phyloP scores from a whole-genome alignment of 257 asterid species.

The Plectranthus barbatus region DNA sequence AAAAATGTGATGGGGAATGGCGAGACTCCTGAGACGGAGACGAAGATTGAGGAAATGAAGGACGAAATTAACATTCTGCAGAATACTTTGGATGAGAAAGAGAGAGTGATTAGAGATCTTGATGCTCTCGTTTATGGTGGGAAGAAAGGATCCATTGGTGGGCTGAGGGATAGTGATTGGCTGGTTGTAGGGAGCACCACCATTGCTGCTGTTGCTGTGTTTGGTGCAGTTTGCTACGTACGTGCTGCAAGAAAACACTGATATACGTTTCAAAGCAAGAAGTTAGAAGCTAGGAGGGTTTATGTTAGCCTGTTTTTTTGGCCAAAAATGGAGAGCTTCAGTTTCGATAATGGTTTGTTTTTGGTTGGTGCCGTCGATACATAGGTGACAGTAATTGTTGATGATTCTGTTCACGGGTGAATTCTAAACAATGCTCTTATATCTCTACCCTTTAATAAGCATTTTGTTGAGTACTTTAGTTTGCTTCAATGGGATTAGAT shows the following conservation, averaged over 20 bases:
- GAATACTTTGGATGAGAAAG: constrained; percentile 42
- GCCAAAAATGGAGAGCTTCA: constrained; percentile 20
- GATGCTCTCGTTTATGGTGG: constrained; percentile 18
- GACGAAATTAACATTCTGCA: constrained; percentile 31
- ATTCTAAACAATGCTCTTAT: constrained; percentile 12
- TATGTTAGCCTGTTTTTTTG: constrained; percentile 10
- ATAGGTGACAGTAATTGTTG: constrained; percentile 10
- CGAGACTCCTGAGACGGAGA: constrained; percentile 28
- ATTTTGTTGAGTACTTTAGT: not conserved
- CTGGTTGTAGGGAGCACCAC: constrained; percentile 40
- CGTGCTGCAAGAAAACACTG: constrained; percentile 28
- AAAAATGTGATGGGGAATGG: constrained; percentile 27
- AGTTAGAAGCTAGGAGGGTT: constrained; percentile 21
- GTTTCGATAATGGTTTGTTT: constrained; percentile 31
- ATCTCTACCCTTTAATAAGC: not conserved
- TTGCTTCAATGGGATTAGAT: not conserved
- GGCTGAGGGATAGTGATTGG: constrained; percentile 33
- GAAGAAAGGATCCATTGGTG: constrained; percentile 22
- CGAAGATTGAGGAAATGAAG: constrained; percentile 33
- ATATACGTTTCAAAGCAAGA: constrained; percentile 19
- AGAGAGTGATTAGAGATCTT: constrained; percentile 31
- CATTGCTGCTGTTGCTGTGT: constrained; percentile 34
- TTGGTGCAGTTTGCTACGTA: constrained; percentile 39
- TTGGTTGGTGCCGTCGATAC: constrained; percentile 19
- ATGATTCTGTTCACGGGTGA: constrained; percentile 2